These are phyloP conservation scores for Trichoderma sp. DNA, from an alignment of 2,329 filamentous ascomycete species.

Conservation along the genomic window DNA sequence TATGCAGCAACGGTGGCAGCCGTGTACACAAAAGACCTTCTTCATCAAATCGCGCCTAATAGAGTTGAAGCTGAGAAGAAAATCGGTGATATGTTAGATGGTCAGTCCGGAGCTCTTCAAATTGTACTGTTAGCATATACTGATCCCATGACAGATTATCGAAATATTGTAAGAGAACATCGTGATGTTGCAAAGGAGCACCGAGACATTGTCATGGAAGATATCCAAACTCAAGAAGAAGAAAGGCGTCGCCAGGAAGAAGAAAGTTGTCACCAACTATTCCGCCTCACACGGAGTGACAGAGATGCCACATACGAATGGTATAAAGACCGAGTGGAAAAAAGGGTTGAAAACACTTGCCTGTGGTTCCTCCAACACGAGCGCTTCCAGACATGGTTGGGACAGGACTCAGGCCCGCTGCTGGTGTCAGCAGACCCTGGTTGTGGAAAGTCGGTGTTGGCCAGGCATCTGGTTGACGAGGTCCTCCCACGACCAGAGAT, in stretches of 20 bases:
- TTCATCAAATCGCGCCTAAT: accelerated
- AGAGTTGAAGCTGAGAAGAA: background rate
- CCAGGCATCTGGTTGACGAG: constrained; percentile 34
- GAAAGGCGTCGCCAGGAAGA: background rate
- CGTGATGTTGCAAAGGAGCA: background rate
- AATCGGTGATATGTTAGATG: background rate
- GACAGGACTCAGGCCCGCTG: constrained; percentile 28
- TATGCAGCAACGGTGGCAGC: background rate
- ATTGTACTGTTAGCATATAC: background rate
- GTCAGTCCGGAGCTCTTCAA: accelerated
- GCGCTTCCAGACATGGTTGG: constrained; percentile 31
- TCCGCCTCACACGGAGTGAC: constrained; percentile 16
- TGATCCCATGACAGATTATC: background rate
- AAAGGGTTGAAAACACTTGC: constrained; percentile 29
- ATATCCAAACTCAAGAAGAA: background rate
- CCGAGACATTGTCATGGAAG: background rate
- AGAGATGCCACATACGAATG: constrained; percentile 28
- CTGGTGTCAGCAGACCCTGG: constrained; percentile 40
- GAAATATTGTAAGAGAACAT: background rate
- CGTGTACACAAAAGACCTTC: background rate
- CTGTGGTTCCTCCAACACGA: constrained; percentile 34
- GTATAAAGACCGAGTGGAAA: constrained; percentile 27
- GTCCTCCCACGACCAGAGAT: constrained; percentile 21
- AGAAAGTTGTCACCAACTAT: constrained; percentile 19
- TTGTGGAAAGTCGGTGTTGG: constrained; percentile 39